A percentile compares a stretch with the other conserved stretches of the same genome.
Evolutionary conservation across 805 yeast species (phyloP).

Genomic region (Candida caryicola): DNA sequence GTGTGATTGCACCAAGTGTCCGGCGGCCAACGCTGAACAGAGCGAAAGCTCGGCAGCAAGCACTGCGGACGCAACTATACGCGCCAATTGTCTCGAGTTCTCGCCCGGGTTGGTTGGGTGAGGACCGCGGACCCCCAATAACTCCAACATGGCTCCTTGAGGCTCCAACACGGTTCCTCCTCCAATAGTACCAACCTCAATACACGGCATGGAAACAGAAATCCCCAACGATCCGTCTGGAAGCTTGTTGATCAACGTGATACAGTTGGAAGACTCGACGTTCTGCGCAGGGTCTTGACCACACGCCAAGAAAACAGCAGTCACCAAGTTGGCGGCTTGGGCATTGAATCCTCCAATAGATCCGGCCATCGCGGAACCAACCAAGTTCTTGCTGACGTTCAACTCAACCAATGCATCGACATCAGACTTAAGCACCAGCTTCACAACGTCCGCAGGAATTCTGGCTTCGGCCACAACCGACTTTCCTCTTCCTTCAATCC

Average conservation of each 20-base stretch:
- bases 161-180: constrained; percentile 98
- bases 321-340: constrained; percentile 94
- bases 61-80: constrained; percentile 89
- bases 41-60: constrained; percentile 94
- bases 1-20: constrained; percentile 96
- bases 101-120: constrained; percentile 91
- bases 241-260: constrained; percentile 84
- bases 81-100: constrained; percentile 90
- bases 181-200: constrained; percentile 98
- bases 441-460: constrained; percentile 78
- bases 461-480: constrained; percentile 95
- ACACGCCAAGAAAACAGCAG: constrained; percentile 90
- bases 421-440: constrained; percentile 81
- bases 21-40: constrained; percentile 96
- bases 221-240: constrained; percentile 76
- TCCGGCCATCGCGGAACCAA: constrained; percentile 99
- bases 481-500: constrained; percentile 99
- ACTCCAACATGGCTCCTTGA: constrained; percentile 92
- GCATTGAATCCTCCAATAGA: constrained; percentile 97
- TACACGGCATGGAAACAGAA: constrained; percentile 98
- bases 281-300: constrained; percentile 99
- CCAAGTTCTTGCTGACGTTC: constrained; percentile 82
- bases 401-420: constrained; percentile 90
- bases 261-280: constrained; percentile 96
- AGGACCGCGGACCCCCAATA: constrained; percentile 94